Conservation (phyloP, 2,329 filamentous ascomycete genomes). For the Sclerotinia minor region DNA sequence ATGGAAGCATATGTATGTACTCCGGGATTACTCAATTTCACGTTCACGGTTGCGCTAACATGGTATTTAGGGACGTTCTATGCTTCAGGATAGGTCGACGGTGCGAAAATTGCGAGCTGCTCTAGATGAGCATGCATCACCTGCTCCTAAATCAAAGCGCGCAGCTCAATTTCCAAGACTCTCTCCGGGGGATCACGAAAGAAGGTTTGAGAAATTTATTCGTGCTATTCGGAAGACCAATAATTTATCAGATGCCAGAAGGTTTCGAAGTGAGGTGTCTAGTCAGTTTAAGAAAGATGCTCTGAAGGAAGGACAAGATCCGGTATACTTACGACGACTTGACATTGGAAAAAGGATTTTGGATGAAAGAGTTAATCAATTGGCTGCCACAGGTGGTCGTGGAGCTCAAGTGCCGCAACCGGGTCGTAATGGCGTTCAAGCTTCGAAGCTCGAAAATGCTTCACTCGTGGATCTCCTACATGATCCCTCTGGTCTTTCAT, state of each 20-base stretch:
- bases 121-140: conserved; percentile 88
- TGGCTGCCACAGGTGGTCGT: conserved; percentile 66
- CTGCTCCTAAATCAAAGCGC: conserved; percentile 66
- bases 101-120: conserved; percentile 89
- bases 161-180: conserved; percentile 75
- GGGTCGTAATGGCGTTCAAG: conserved; percentile 38
- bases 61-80: conserved; percentile 66
- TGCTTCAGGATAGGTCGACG: conserved; percentile 93
- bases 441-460: conserved; percentile 71
- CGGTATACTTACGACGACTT: conserved; percentile 80
- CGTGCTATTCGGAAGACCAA: conserved; percentile 83
- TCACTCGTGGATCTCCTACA: conserved; percentile 83
- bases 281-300: conserved; percentile 88
- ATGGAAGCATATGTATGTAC: conserved; percentile 76
- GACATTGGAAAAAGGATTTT: conserved; percentile 89
- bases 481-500: conserved; percentile 86
- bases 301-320: conserved; percentile 75
- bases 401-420: conserved; percentile 32
- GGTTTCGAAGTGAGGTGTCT: conserved; percentile 87
- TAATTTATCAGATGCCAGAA: conserved; percentile 87
- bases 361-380: conserved; percentile 82
- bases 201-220: conserved; percentile 93
- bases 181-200: conserved; percentile 79
- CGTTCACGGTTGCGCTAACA: conserved; percentile 25
- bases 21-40: neutral